Conservation (phyloP, 2,329 filamentous ascomycete species). For the Amesomyces nigricolor region DNA sequence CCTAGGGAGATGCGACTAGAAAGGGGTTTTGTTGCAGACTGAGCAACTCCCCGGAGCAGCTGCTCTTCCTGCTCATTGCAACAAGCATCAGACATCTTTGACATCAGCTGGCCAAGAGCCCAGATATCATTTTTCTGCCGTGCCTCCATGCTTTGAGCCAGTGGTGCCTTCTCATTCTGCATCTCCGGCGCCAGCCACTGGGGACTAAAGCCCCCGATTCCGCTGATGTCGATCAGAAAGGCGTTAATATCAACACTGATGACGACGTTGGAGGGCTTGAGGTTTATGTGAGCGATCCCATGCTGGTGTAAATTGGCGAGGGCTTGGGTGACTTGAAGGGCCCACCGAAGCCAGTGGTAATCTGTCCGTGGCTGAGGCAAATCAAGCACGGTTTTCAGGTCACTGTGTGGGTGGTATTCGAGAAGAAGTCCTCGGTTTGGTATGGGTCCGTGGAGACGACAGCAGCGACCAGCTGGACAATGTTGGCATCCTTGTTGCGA, state of each 20-base stretch:
- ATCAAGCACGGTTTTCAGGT: neutral
- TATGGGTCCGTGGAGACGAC: slow-evolving; percentile 21
- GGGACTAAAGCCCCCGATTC: slow-evolving; percentile 19
- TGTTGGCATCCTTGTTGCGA: slow-evolving; percentile 10
- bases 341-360: slow-evolving; percentile 21
- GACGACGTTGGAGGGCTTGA: slow-evolving; percentile 25
- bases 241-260: slow-evolving; percentile 14
- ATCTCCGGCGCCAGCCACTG: slow-evolving; percentile 26
- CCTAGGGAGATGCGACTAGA: slow-evolving; percentile 23
- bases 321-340: slow-evolving; percentile 21
- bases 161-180: slow-evolving; percentile 12
- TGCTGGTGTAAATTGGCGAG: slow-evolving; percentile 20
- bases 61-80: neutral
- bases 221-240: slow-evolving; percentile 24
- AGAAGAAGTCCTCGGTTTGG: slow-evolving; percentile 20
- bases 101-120: slow-evolving; percentile 19
- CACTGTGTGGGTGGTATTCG: slow-evolving; percentile 22
- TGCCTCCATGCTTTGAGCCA: slow-evolving; percentile 17
- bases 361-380: neutral
- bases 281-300: slow-evolving; percentile 25
- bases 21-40: slow-evolving; percentile 4
- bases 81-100: slow-evolving; percentile 10
- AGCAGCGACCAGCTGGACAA: slow-evolving; percentile 22
- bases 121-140: slow-evolving; percentile 23
- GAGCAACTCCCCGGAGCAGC: neutral